Conservation (phyloP, 2,329 filamentous ascomycete species). For the Nothophoma quercina region DNA sequence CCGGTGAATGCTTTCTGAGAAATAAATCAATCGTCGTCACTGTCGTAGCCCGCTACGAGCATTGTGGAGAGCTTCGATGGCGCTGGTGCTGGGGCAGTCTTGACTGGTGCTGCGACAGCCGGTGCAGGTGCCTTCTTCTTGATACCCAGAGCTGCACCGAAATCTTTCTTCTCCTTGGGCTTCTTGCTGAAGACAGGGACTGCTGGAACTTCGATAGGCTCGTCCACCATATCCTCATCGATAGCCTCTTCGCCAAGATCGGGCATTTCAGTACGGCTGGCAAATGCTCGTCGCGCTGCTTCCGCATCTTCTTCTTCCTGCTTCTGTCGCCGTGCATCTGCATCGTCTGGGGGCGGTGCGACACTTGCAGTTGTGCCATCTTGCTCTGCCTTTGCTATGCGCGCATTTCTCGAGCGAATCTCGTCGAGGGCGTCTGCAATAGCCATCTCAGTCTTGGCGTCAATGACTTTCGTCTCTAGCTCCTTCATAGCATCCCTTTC, state of each 20-base stretch:
- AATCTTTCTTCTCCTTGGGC: conserved; percentile 88
- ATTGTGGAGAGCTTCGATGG: conserved; percentile 28
- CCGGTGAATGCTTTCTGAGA: not conserved
- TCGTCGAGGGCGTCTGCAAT: conserved; percentile 96
- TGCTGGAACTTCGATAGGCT: conserved; percentile 35
- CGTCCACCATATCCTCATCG: conserved; percentile 53
- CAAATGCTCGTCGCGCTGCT: conserved; percentile 79
- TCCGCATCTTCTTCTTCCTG: conserved; percentile 86
- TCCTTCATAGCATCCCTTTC: conserved; percentile 95
- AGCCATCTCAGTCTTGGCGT: conserved; percentile 94
- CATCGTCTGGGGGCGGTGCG: conserved; percentile 57
- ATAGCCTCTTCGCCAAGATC: conserved; percentile 62
- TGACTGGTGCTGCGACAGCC: conserved; percentile 14
- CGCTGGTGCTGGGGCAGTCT: conserved; percentile 20
- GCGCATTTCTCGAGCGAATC: conserved; percentile 88
- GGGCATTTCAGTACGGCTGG: conserved; percentile 45
- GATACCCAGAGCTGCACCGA: conserved; percentile 77
- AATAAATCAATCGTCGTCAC: conserved; percentile 27
- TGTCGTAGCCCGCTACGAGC: conserved; percentile 42
- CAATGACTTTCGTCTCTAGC: conserved; percentile 89
- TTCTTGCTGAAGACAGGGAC: conserved; percentile 74
- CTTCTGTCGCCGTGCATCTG: conserved; percentile 64
- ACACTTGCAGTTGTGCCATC: conserved; percentile 65
- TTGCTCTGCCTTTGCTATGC: conserved; percentile 77
- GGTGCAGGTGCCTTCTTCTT: conserved; percentile 60